Base-by-base conservation (phyloP, 208 protist species). In the Leishmania arabica region DNA sequence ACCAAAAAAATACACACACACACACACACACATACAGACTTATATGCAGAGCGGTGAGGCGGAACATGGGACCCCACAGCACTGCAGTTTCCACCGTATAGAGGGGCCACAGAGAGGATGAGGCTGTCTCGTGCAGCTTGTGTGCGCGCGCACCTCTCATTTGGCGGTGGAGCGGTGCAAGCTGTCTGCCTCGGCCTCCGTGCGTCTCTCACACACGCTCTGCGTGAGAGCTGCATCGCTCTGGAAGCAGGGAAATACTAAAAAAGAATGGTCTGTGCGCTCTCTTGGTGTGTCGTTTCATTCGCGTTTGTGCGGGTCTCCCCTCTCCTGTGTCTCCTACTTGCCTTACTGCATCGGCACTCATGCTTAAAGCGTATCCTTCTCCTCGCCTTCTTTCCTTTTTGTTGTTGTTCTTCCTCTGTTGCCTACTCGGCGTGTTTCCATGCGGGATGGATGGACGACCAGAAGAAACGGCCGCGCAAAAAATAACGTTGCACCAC, bases 341-440 rank as follows among this genome's bases (percentile, higher is more conserved):
- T 5, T 62, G 6, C 51, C 54, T 24, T 31, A 15, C 70, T 21
- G 42, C 42, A 40, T 15, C 31, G 53, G 53, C 34, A 24, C 60
- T 6, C 60, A 45, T 71, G 40, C 60, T 3, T 64, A 8, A 34
- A 7, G 58, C 58, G 2, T 24, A 31, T 64, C n/a, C 42, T 49
- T 66, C n/a, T 80, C 53, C 24, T 74, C 15, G 49, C n/a, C 51
- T 40, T 66, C 56, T 76, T 2, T 65, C 70, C 69, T 31, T 64
- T 64, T 31, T 11, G 6, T 24, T 78, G 8, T 73, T 66, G 49
- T 60, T 79, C 19, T 45, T 40, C 21, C 34, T 53, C 13, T 27
- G 3, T 37, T 31, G 17, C 37, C 53, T 72, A 60, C 70, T 19
- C 21, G 17, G 27, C 66, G 40, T 71, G 51, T 54, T 13, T 21